Conservation (phyloP, 1,284 basidiomycete genomes). For the Inonotus obliquus region DNA sequence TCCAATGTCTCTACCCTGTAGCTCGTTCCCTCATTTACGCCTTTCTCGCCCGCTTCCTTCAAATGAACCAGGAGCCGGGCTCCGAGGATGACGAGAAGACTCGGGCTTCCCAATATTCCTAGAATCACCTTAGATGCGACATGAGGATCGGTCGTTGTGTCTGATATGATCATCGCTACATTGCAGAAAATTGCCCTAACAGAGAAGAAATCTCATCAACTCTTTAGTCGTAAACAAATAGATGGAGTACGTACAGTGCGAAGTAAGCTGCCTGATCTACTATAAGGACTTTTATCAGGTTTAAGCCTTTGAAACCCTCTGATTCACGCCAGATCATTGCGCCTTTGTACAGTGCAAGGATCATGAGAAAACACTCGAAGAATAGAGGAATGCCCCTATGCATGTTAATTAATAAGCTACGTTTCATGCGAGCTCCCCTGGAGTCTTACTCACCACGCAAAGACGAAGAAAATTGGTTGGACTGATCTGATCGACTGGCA, state of each 20-base stretch:
- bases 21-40: constrained; percentile 6
- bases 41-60: constrained; percentile 9
- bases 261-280: constrained; percentile 6
- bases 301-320: constrained; percentile 1
- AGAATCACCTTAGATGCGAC: neutral
- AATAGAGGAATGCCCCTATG: constrained; percentile 3
- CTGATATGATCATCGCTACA: constrained; percentile 3
- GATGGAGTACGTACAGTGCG: neutral
- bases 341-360: constrained; percentile 6
- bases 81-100: constrained; percentile 2
- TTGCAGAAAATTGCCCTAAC: constrained; percentile 5
- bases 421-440: neutral
- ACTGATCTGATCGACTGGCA: neutral
- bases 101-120: constrained; percentile 4
- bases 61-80: constrained; percentile 6
- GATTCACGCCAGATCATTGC: constrained; percentile 1
- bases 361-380: constrained; percentile 1
- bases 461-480: neutral
- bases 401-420: neutral
- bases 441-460: neutral
- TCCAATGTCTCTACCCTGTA: constrained; percentile 2
- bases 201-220: neutral
- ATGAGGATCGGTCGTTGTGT: neutral
- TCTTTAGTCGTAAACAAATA: neutral
- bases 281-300: constrained; percentile 1